Base-by-base conservation (phyloP, 345 rosid species). In the Citrus reticulata region DNA sequence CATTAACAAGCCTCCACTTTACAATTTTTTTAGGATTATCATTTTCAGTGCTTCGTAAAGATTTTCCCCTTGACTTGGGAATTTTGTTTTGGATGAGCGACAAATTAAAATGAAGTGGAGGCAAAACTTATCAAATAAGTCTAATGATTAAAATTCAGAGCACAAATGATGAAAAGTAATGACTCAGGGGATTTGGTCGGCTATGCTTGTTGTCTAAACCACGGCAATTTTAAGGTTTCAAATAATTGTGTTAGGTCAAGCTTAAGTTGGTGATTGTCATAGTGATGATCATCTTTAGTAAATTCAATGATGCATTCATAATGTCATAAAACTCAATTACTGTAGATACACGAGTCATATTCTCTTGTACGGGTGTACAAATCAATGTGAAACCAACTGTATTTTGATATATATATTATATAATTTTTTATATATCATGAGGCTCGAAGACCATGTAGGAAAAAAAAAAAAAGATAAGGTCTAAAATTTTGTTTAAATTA, bases 1-100 rank as follows among this genome's bases (percentile, higher is more conserved):
- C 51, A 11, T 3, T 46, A 46, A 46, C 17, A 13, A 46, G 17
- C 1, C 17, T 13, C 17, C 3, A 13, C 3, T 46, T 46, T 3
- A 13, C 51, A 46, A 2, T 11, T 42, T 46, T 46, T 46, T 13
- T 1, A 13, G 14, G 51, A 46, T 46, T 13, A 46, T 13, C 4
- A 9, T 29, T 37, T 42, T 32, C 27, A 70, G 29, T 55, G 74
- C 58, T 10, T 58, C 35, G 51, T 4, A 39, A 39, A 1, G 29
- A 11, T 39, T 65, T 0, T 16, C 60, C 75, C 42, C 25, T 71
- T 72, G 69, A 71, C 57, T 67, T 30, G 16, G 68, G 68, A 84
- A 37, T 2, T 2, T 66, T 66, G 71, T 3, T 46, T 46, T 11
- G 51, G 51, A 46, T 46, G 74, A 4, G 29, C 34, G 14, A 30